A percentile compares a stretch with the other conserved stretches of the same genome.
Evolutionary conservation across 2,329 filamentous ascomycete genomes (phyloP).

Genomic region (Colletotrichum aenigma): DNA sequence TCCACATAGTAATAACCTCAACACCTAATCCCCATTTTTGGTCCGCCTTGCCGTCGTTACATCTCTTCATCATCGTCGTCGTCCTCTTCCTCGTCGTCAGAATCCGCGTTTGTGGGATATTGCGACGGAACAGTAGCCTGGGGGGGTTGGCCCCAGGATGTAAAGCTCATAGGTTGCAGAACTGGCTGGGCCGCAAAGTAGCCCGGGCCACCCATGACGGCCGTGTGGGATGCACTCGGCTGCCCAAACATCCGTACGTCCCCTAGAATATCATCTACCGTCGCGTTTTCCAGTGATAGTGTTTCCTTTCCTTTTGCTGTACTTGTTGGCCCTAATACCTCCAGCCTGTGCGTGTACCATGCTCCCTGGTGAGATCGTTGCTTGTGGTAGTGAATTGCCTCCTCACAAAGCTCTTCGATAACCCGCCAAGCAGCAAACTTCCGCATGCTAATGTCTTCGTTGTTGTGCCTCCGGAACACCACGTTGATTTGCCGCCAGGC

Average conservation of each 20-base stretch:
- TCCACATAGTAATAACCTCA: neutral
- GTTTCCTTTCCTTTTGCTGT: neutral
- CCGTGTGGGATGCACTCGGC: neutral
- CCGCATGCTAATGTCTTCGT: slow-evolving; percentile 19
- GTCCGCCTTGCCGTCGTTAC: neutral
- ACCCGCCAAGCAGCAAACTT: slow-evolving; percentile 20
- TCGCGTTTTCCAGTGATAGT: neutral
- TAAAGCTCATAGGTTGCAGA: neutral
- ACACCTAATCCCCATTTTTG: neutral
- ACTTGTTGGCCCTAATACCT: neutral
- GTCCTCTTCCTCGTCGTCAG: neutral
- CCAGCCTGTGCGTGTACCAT: slow-evolving; percentile 24
- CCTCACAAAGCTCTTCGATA: slow-evolving; percentile 22
- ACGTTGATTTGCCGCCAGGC: slow-evolving; percentile 23
- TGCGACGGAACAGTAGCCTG: neutral
- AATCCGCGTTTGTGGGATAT: neutral
- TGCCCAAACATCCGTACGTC: slow-evolving; percentile 20
- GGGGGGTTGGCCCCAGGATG: neutral
- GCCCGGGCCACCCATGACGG: neutral
- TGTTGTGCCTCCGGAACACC: slow-evolving; percentile 20
- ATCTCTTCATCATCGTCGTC: neutral
- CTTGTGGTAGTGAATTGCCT: slow-evolving; percentile 22
- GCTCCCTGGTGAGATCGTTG: slow-evolving; percentile 20
- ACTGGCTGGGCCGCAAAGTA: neutral
- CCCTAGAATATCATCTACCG: slow-evolving; percentile 13